Percentiles rank a stretch among this genome's conserved stretches.
phyloP scores from a whole-genome alignment of 805 yeast genomes.

The Wickerhamomyces bisporus region DNA sequence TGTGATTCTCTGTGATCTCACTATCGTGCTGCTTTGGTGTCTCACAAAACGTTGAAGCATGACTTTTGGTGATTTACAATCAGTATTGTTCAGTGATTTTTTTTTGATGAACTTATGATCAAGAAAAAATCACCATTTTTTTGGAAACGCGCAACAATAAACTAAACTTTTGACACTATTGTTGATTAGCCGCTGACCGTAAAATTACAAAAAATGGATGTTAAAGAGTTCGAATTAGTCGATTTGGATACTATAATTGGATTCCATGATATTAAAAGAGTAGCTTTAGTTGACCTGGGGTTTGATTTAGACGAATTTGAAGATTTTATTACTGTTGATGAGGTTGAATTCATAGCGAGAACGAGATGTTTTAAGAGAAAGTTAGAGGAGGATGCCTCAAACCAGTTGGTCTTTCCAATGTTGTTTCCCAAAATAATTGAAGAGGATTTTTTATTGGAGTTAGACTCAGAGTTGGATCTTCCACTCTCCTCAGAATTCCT shows the following conservation, averaged over 20 bases:
- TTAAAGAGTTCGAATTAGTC: conserved; percentile 2
- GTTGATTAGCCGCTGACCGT: too few relatives aligned
- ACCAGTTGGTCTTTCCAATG: too few relatives aligned
- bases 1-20: background rate
- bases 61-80: background rate
- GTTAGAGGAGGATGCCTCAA: too few relatives aligned
- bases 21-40: background rate
- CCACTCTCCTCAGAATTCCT: background rate
- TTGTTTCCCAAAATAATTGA: background rate
- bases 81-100: background rate
- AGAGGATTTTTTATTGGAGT: background rate
- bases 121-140: background rate
- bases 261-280: conserved; percentile 2
- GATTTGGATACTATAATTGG: conserved; percentile 7
- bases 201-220: background rate
- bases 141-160: background rate
- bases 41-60: background rate
- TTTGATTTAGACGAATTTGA: conserved; percentile 4
- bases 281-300: conserved; percentile 6
- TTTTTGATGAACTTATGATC: too few relatives aligned
- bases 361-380: background rate
- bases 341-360: conserved; percentile 4
- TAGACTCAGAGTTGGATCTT: conserved; percentile 7
- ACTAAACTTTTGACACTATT: too few relatives aligned
- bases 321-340: conserved; percentile 1